phyloP scores from a whole-genome alignment of 306 rosid genomes.

The Sesbania bispinosa region DNA sequence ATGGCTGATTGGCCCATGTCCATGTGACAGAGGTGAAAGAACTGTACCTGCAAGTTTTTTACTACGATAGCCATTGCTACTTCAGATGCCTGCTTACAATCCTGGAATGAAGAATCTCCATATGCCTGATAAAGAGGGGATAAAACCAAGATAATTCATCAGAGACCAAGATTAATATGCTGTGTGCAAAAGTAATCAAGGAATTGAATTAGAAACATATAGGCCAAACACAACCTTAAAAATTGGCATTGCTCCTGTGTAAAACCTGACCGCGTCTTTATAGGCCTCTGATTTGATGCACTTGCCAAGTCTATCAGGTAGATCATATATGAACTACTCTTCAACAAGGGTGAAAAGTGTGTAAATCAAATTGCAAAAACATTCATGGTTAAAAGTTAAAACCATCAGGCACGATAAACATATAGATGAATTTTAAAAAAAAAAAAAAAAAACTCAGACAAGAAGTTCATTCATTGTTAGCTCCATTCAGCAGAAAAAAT shows the following conservation, averaged over 20 bases:
- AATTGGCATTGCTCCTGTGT: slow-evolving; percentile 91
- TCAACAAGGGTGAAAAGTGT: slow-evolving; percentile 27
- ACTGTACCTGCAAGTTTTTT: slow-evolving; percentile 71
- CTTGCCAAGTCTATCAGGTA: slow-evolving; percentile 86
- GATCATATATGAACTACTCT: slow-evolving; percentile 89
- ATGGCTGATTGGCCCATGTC: not conserved
- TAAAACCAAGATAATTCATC: slow-evolving; percentile 15
- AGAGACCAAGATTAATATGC: not conserved
- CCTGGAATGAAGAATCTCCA: slow-evolving; percentile 88
- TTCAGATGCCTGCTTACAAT: slow-evolving; percentile 90
- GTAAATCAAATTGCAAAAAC: slow-evolving; percentile 20
- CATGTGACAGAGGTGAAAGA: slow-evolving; percentile 12
- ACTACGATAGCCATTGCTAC: slow-evolving; percentile 69
- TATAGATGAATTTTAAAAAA: not conserved
- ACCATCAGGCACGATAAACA: not conserved
- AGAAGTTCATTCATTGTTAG: not conserved
- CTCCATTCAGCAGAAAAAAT: slow-evolving; percentile 12
- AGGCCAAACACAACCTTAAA: slow-evolving; percentile 58
- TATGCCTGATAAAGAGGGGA: slow-evolving; percentile 52
- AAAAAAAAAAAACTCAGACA: not conserved
- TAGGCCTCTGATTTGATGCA: slow-evolving; percentile 86
- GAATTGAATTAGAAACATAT: slow-evolving; percentile 23
- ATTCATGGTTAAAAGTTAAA: not conserved
- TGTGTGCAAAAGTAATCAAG: slow-evolving; percentile 4
- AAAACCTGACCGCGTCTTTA: slow-evolving; percentile 87